phyloP scores from a whole-genome alignment of 1,284 basidiomycete genomes.

The Cutaneotrichosporon sp. region DNA sequence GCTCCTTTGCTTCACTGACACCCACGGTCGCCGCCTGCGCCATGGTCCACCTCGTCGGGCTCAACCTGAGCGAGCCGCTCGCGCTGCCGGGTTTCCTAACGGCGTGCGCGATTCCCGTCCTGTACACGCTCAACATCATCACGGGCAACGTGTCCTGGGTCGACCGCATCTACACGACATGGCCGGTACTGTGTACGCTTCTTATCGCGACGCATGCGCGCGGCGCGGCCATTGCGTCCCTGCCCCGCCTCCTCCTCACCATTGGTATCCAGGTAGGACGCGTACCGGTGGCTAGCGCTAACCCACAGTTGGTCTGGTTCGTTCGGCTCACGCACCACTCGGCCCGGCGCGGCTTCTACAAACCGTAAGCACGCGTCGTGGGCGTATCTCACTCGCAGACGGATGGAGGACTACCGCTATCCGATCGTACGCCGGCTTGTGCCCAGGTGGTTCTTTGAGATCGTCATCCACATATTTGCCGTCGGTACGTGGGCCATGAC shows the following conservation, averaged over 20 bases:
- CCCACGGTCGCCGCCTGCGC: constrained; percentile 21
- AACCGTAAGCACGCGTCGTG: constrained; percentile 29
- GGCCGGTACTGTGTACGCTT: constrained; percentile 70
- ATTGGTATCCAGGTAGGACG: constrained; percentile 53
- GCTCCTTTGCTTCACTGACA: neutral
- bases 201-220: constrained; percentile 60
- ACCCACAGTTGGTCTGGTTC: constrained; percentile 57
- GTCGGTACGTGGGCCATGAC: constrained; percentile 53
- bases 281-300: constrained; percentile 38
- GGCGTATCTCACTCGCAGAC: constrained; percentile 21
- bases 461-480: constrained; percentile 69
- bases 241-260: constrained; percentile 66
- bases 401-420: constrained; percentile 86
- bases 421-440: constrained; percentile 64
- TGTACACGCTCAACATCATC: constrained; percentile 45
- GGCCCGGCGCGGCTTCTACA: constrained; percentile 75
- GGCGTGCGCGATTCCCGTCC: constrained; percentile 24
- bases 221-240: constrained; percentile 54
- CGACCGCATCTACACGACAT: constrained; percentile 60
- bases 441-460: constrained; percentile 64
- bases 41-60: constrained; percentile 19
- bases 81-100: constrained; percentile 30
- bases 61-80: constrained; percentile 29
- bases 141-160: constrained; percentile 82
- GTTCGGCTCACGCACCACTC: constrained; percentile 74